Evolutionary conservation across 176 grass and related monocot species (phyloP).

Genomic region (Urochloa ruziziensis): DNA sequence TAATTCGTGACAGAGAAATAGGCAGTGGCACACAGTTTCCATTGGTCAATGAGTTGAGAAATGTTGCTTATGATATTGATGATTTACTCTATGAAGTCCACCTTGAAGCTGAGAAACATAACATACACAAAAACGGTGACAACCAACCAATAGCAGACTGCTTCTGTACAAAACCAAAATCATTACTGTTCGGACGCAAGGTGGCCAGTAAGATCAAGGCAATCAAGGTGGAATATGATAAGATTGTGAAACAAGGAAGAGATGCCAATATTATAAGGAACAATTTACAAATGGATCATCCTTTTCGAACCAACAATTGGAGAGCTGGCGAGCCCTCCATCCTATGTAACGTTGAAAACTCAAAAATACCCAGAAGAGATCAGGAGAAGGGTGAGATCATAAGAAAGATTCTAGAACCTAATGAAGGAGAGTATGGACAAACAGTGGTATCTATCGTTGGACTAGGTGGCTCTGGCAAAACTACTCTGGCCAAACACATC

Average conservation of each 20-base stretch:
- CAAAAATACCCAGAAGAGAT: constrained; percentile 1
- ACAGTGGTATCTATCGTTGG: constrained; percentile 9
- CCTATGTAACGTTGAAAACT: not conserved
- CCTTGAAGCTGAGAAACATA: not conserved
- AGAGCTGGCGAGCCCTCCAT: not conserved
- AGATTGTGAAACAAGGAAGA: not conserved
- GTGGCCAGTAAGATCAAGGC: not conserved
- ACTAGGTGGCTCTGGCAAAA: constrained; percentile 31
- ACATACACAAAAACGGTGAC: no score
- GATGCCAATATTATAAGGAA: not conserved
- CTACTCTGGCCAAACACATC: constrained; percentile 19
- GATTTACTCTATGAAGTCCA: not conserved
- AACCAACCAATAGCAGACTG: not conserved
- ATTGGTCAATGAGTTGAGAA: not conserved
- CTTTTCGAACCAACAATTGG: accelerated
- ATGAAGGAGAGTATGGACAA: not conserved
- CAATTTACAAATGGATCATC: not conserved
- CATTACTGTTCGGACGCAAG: not conserved
- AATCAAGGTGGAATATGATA: not conserved
- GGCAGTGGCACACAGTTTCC: not conserved
- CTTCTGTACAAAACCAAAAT: not conserved
- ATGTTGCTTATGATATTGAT: not conserved
- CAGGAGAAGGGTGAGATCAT: not conserved
- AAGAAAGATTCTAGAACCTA: not conserved
- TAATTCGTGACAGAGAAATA: not conserved